Evolutionary conservation across 2,329 filamentous ascomycete species (phyloP).

Genomic region (Sclerotinia borealis): DNA sequence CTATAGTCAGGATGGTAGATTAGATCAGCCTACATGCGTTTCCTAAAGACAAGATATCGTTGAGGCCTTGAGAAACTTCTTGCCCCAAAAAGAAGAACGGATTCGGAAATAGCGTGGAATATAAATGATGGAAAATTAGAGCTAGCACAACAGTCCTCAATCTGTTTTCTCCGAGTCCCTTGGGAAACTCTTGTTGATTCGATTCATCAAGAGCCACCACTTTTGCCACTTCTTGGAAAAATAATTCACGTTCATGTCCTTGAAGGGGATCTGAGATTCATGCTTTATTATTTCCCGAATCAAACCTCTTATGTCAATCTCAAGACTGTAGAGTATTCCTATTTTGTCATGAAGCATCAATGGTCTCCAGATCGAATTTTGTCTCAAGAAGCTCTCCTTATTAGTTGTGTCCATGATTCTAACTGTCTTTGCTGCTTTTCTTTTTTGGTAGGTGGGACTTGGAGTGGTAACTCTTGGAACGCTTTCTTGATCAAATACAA

Average conservation of each 20-base stretch:
- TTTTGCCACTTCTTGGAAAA: not conserved
- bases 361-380: too few relatives aligned
- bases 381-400: too few relatives aligned
- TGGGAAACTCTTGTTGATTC: not conserved
- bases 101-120: not conserved
- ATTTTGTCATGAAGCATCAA: too few relatives aligned
- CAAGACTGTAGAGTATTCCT: too few relatives aligned
- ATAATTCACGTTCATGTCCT: not conserved
- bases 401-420: not conserved
- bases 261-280: not conserved
- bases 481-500: not conserved
- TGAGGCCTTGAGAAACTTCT: not conserved
- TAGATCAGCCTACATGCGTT: not conserved
- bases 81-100: not conserved
- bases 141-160: accelerated
- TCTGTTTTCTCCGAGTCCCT: accelerated
- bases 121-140: not conserved
- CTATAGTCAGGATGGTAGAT: too few relatives aligned
- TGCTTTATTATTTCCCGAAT: accelerated
- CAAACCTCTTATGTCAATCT: not conserved
- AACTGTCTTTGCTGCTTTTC: too few relatives aligned
- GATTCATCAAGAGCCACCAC: not conserved
- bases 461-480: accelerated
- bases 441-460: too few relatives aligned
- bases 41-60: not conserved